phyloP scores from a whole-genome alignment of 306 rosid species.

The Dalbergia cultrata region DNA sequence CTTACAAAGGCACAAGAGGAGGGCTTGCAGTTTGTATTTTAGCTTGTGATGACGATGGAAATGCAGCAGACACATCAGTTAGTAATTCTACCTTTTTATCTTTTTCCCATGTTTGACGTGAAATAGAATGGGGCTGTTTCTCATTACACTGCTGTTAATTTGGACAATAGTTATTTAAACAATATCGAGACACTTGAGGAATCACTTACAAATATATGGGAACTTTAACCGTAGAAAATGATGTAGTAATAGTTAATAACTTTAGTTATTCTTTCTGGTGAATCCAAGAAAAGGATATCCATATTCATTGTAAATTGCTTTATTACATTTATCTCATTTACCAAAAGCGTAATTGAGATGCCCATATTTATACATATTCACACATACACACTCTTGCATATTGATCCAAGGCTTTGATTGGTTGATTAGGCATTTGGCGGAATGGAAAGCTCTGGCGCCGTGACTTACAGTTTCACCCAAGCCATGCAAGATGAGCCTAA shows the following conservation, averaged over 20 bases:
- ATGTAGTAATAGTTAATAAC: too few species aligned
- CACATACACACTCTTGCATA: too few species aligned
- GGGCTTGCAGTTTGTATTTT: conserved; percentile 61
- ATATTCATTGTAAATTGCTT: too few species aligned
- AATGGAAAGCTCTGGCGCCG: conserved; percentile 58
- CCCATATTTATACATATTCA: too few species aligned
- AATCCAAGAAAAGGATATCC: too few species aligned
- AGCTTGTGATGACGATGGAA: conserved; percentile 63
- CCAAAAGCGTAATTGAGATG: too few species aligned
- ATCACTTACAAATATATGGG: too few species aligned
- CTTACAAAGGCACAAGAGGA: conserved; percentile 62
- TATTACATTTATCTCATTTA: too few species aligned
- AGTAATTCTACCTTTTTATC: conserved; percentile 34
- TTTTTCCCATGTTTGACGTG: not conserved
- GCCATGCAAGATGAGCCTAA: conserved; percentile 60
- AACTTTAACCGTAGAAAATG: too few species aligned
- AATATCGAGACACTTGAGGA: too few species aligned
- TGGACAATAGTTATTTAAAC: too few species aligned
- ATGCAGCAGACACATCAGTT: conserved; percentile 60
- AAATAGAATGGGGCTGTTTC: not conserved
- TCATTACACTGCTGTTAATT: not conserved
- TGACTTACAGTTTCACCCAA: conserved; percentile 75
- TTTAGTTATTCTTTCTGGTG: too few species aligned
- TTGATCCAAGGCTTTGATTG: not conserved
- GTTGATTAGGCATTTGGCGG: conserved; percentile 60